These are phyloP conservation scores for Metroxylon sagu DNA, from an alignment of 176 grass and related monocot genomes.

Conservation along the genomic window DNA sequence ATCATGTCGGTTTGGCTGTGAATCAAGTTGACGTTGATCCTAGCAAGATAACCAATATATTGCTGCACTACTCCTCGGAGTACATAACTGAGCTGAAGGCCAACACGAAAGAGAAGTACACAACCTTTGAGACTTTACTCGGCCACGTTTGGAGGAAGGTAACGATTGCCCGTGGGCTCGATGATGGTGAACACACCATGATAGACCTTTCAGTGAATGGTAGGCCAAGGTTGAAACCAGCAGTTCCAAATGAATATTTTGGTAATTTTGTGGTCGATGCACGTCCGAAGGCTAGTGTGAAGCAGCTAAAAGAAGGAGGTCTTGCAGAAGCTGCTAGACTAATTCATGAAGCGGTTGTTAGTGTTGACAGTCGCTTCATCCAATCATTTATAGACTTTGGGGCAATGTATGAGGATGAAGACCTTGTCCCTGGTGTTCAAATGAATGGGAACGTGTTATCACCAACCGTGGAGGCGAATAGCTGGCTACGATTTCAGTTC, in stretches of 20 bases:
- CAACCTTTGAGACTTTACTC: slow-evolving; percentile 44
- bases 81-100: slow-evolving; percentile 31
- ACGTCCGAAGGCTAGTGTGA: background rate
- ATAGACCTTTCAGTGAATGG: slow-evolving; percentile 37
- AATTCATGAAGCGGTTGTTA: slow-evolving; percentile 21
- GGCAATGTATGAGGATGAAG: slow-evolving; percentile 16
- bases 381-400: slow-evolving; percentile 59
- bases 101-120: slow-evolving; percentile 15
- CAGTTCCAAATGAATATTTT: slow-evolving; percentile 28
- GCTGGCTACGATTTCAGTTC: slow-evolving; percentile 34
- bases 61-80: slow-evolving; percentile 24
- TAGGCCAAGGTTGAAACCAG: slow-evolving; percentile 11
- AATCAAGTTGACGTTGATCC: background rate
- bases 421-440: slow-evolving; percentile 7
- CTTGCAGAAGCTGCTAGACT: slow-evolving; percentile 22
- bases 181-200: slow-evolving; percentile 7
- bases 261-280: slow-evolving; percentile 44
- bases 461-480: slow-evolving; percentile 30
- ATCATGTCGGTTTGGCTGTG: too few relatives aligned
- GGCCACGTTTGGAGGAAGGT: slow-evolving; percentile 53
- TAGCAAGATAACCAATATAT: slow-evolving; percentile 28
- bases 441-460: slow-evolving; percentile 21
- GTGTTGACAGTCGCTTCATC: slow-evolving; percentile 21
- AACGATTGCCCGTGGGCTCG: slow-evolving; percentile 23
- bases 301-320: background rate